Base-by-base conservation (phyloP, 1,139 yeast species). In the Candida labiduridarum region DNA sequence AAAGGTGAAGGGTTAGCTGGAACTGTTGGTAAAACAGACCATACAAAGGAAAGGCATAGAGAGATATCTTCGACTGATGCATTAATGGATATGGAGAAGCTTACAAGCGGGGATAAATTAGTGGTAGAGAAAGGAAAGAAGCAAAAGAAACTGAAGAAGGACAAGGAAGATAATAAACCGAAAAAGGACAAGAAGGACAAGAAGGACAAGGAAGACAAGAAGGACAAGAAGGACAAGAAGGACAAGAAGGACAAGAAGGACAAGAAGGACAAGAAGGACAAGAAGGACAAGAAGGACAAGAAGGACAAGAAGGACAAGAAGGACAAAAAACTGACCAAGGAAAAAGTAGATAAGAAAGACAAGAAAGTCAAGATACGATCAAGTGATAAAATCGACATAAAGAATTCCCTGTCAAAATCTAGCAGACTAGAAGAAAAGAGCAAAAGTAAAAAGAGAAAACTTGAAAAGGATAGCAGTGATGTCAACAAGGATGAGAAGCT, bases 1-100 rank as follows among this genome's bases (percentile, higher is more conserved):
- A 80, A 81, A 59, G 99, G 98, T 0, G 92, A 87, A 55, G 88
- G 94, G 1, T 68, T 94, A 49, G 80, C 80, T 45, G 98, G 97
- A 2, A 89, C 96, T 0, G 82, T 86, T 18, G 83, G 80, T 7
- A 69, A 68, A 53, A 65, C 61, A 0, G 63, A 65, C 12, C 59
- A 60, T 47, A 57, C 57, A 22, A 58, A 63, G 27, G 59, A 54
- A 25, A 53, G 59, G 47, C 57, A 56, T 45, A 52, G 55, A 46
- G 57, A 52, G 40, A 49, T 60, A 18, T 51, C 54, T 45, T 58
- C 61, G 7, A 34, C 40, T 10, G 49, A 52, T 29, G 62, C 50
- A 12, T 48, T 45, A 11, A 47, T 50, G 31, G 53, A 52, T 11
- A 53, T 55, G 50, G 53, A 51, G 30, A 41, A 29, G 38, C 48